Evolutionary conservation across 352 stramenopile species (phyloP).

Genomic region (Thalassiosira livingstoniorum): DNA sequence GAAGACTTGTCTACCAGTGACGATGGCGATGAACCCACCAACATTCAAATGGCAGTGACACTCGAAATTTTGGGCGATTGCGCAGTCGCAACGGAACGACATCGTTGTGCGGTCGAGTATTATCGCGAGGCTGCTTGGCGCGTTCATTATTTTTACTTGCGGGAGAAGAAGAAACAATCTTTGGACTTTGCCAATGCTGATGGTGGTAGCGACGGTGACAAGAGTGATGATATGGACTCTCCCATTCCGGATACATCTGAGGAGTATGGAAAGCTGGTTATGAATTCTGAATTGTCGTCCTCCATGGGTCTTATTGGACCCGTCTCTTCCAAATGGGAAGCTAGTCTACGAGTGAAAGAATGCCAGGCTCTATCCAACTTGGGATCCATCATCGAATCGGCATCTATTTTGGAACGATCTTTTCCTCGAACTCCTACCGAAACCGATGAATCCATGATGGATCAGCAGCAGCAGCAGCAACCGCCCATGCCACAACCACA

Average conservation of each 20-base stretch:
- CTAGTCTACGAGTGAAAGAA: conserved; percentile 76
- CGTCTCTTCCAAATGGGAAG: conserved; percentile 46
- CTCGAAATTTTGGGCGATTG: conserved; percentile 76
- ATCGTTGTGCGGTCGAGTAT: conserved; percentile 68
- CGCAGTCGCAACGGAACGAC: conserved; percentile 56
- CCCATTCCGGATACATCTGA: too few relatives aligned
- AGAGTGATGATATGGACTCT: too few relatives aligned
- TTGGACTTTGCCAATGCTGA: too few relatives aligned
- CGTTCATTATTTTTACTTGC: conserved; percentile 20
- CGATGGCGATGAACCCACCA: too few relatives aligned
- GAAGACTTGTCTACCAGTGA: too few relatives aligned
- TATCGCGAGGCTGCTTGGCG: conserved; percentile 58
- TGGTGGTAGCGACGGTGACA: too few relatives aligned
- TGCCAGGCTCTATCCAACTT: conserved; percentile 72
- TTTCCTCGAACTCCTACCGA: conserved; percentile 25
- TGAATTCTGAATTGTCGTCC: background rate
- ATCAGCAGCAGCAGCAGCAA: background rate
- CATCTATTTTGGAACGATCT: conserved; percentile 67
- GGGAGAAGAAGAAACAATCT: too few relatives aligned
- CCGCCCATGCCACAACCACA: conserved; percentile 36
- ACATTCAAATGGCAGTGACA: conserved; percentile 35
- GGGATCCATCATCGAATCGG: conserved; percentile 73
- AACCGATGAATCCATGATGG: background rate
- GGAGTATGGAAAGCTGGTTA: too few relatives aligned
- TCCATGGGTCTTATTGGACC: conserved; percentile 5